These are phyloP conservation scores for Backusella circina DNA, from an alignment of 192 early-diverging fungal species.

Conservation along the genomic window DNA sequence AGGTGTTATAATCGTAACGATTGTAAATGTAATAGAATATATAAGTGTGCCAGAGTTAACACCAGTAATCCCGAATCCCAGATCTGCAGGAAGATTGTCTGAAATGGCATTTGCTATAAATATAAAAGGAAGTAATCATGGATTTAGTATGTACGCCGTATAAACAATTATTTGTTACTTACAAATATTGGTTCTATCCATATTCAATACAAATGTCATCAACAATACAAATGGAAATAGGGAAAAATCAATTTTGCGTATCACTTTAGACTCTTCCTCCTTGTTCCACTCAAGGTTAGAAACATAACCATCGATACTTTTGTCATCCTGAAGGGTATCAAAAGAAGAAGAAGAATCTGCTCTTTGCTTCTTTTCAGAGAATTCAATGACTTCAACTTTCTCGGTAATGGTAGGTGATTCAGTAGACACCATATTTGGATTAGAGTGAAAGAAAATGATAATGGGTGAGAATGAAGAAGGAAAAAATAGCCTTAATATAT, in stretches of 20 bases:
- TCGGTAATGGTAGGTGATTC: background rate
- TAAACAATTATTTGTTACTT: background rate
- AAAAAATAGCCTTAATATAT: background rate
- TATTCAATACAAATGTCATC: slow-evolving; percentile 34
- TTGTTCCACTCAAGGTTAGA: slow-evolving; percentile 43
- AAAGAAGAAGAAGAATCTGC: slow-evolving; percentile 1
- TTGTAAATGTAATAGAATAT: slow-evolving; percentile 32
- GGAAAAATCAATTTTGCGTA: slow-evolving; percentile 32
- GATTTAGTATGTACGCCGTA: background rate
- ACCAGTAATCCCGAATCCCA: slow-evolving; percentile 37
- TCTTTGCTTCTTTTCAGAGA: background rate
- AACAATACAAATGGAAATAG: slow-evolving; percentile 53
- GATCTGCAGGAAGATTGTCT: slow-evolving; percentile 40
- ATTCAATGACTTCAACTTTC: background rate
- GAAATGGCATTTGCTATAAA: slow-evolving; percentile 41
- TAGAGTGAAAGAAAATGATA: background rate
- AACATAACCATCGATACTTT: background rate
- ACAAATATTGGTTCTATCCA: slow-evolving; percentile 29
- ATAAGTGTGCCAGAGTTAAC: slow-evolving; percentile 41
- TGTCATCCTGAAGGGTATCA: background rate
- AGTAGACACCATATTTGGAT: background rate
- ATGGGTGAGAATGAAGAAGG: background rate
- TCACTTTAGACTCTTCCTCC: slow-evolving; percentile 40
- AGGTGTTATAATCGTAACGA: slow-evolving; percentile 46
- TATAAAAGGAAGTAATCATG: background rate